Evolutionary conservation across 2,329 filamentous ascomycete species (phyloP).

Genomic region (Aspergillus ochraceus): DNA sequence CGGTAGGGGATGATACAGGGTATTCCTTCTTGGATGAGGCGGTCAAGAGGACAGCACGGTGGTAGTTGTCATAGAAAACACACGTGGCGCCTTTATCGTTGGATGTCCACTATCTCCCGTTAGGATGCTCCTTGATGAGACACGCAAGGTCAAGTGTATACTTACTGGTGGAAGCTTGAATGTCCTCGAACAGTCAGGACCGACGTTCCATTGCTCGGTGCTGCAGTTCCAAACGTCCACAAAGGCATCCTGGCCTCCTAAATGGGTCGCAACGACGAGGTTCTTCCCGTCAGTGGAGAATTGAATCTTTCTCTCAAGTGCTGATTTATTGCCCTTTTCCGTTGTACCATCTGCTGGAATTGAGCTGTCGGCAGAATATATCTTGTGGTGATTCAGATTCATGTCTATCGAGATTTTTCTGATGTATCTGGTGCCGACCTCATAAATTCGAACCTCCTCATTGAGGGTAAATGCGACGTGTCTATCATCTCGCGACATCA

Average conservation of each 20-base stretch:
- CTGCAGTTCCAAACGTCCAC: constrained; percentile 24
- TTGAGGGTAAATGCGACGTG: constrained; percentile 23
- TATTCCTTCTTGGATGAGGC: constrained; percentile 23
- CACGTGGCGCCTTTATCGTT: constrained; percentile 37
- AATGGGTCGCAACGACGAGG: constrained; percentile 35
- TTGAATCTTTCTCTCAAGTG: constrained; percentile 32
- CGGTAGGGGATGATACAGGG: constrained; percentile 18
- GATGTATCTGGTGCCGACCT: constrained; percentile 16
- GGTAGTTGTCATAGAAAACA: constrained; percentile 34
- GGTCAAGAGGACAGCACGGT: constrained; percentile 30
- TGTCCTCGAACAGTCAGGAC: constrained; percentile 15
- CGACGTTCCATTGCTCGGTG: constrained; percentile 18
- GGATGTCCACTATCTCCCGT: constrained; percentile 26
- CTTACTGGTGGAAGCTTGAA: constrained; percentile 22
- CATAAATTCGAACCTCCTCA: constrained; percentile 22
- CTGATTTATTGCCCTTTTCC: constrained; percentile 19
- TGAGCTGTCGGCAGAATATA: not conserved
- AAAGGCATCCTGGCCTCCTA: constrained; percentile 28
- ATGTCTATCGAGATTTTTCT: constrained; percentile 9
- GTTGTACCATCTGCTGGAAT: not conserved
- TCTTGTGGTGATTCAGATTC: not conserved
- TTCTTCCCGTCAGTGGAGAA: constrained; percentile 34
- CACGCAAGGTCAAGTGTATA: not conserved
- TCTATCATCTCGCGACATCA: constrained; percentile 24
- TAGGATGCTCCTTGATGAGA: constrained; percentile 1